These are phyloP conservation scores for Lactarius pseudohatsudake DNA, from an alignment of 768 basidiomycete species.

Conservation along the genomic window DNA sequence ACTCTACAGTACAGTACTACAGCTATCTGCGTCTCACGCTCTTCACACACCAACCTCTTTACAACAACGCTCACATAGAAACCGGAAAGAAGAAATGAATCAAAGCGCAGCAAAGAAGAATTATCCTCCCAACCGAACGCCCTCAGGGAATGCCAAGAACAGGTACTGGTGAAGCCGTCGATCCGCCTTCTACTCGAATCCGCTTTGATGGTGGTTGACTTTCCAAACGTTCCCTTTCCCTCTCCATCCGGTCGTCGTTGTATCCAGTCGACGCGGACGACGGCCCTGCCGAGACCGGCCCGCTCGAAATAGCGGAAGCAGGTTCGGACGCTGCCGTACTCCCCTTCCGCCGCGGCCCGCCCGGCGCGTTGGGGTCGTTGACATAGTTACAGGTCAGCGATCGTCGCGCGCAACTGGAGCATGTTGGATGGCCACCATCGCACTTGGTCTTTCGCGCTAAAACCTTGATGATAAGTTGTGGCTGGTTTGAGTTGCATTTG, in stretches of 20 bases:
- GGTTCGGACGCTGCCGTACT: constrained; percentile 26
- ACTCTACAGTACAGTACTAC: constrained; percentile 12
- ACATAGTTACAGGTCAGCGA: constrained; percentile 78
- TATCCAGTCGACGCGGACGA: constrained; percentile 28
- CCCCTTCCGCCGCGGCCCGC: constrained; percentile 30
- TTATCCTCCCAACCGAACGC: not conserved
- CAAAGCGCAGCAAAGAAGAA: not conserved
- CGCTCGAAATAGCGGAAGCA: constrained; percentile 33
- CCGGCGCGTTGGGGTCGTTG: constrained; percentile 50
- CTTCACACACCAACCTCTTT: constrained; percentile 2
- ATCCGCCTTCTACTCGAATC: constrained; percentile 28
- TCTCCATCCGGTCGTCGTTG: constrained; percentile 23
- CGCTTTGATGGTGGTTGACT: constrained; percentile 27
- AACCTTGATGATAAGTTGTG: constrained; percentile 6
- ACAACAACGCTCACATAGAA: constrained; percentile 1
- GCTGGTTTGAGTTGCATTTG: not conserved
- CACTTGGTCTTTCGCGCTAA: constrained; percentile 87
- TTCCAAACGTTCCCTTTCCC: constrained; percentile 22
- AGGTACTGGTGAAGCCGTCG: constrained; percentile 24
- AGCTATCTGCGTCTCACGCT: not conserved
- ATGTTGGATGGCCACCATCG: constrained; percentile 82
- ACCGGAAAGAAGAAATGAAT: not conserved
- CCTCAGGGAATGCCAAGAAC: constrained; percentile 27
- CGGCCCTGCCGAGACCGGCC: constrained; percentile 31
- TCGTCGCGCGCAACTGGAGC: constrained; percentile 78